Conservation (phyloP, 371 early-diverging fungal genomes). For the Apophysomyces variabilis region DNA sequence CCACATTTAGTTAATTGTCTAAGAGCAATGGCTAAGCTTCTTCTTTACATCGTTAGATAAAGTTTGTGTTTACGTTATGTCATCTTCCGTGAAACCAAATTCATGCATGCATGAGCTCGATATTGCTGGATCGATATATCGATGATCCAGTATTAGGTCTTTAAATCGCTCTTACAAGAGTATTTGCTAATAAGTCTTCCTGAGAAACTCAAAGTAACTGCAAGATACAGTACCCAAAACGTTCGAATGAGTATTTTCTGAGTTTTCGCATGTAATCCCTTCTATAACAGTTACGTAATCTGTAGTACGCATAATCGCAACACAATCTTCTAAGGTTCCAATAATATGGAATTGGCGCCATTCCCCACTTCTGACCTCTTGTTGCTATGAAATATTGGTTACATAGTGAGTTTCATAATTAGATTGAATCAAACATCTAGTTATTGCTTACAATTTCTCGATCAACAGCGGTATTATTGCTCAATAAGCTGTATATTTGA, state of each 20-base stretch:
- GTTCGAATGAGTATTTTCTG: not conserved
- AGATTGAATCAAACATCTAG: not conserved
- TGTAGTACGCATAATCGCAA: constrained; percentile 27
- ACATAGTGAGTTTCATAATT: not conserved
- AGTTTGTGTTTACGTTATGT: constrained; percentile 13
- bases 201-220: not conserved
- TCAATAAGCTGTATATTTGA: constrained; percentile 43
- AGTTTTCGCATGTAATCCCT: constrained; percentile 21
- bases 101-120: constrained; percentile 2
- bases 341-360: constrained; percentile 11
- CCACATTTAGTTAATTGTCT: constrained; percentile 24
- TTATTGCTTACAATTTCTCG: constrained; percentile 37
- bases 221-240: constrained; percentile 20
- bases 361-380: constrained; percentile 5
- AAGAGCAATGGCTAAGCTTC: not conserved
- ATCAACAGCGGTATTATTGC: constrained; percentile 40
- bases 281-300: constrained; percentile 32
- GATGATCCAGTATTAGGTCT: constrained; percentile 12
- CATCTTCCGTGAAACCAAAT: constrained; percentile 20
- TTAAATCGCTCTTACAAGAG: constrained; percentile 23
- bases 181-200: too few relatives aligned
- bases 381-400: constrained; percentile 19
- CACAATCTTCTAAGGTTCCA: constrained; percentile 42
- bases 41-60: not conserved
- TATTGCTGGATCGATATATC: constrained; percentile 17